Conservation (phyloP, 2,329 filamentous ascomycete genomes). For the Hypoxylon sp. region DNA sequence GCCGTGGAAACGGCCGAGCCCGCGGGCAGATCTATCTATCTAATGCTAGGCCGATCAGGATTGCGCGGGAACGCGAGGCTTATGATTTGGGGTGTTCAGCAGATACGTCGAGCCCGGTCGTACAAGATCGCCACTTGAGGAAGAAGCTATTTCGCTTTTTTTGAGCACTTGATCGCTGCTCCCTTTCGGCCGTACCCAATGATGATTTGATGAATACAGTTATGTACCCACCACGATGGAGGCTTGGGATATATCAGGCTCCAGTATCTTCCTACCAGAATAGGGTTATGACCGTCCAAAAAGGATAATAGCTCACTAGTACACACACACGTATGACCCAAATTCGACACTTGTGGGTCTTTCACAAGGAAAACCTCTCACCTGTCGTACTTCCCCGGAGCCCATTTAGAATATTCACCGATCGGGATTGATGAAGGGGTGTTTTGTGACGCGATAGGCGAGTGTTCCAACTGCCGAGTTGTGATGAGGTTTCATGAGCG, state of each 20-base stretch:
- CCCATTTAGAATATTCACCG: constrained; percentile 38
- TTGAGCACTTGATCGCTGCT: constrained; percentile 15
- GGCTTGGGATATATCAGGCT: constrained; percentile 28
- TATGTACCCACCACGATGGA: constrained; percentile 28
- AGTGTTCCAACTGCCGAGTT: constrained; percentile 32
- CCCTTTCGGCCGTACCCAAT: constrained; percentile 46
- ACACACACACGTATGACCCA: constrained; percentile 24
- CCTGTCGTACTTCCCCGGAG: constrained; percentile 33
- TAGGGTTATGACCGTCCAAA: constrained; percentile 22
- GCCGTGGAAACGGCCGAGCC: constrained; percentile 41
- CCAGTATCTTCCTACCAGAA: constrained; percentile 16
- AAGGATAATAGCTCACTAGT: constrained; percentile 2
- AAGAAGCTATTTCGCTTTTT: constrained; percentile 19
- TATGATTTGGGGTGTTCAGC: constrained; percentile 30
- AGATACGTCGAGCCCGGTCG: constrained; percentile 30
- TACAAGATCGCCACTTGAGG: constrained; percentile 28
- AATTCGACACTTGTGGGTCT: constrained; percentile 31
- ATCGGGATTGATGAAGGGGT: constrained; percentile 33
- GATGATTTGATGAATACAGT: constrained; percentile 27
- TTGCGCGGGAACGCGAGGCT: constrained; percentile 31
- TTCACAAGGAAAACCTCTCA: constrained; percentile 37
- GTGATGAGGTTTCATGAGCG: constrained; percentile 16
- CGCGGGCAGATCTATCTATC: constrained; percentile 11
- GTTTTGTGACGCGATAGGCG: constrained; percentile 33
- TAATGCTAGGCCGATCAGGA: constrained; percentile 16